Evolutionary conservation across 345 rosid species (phyloP).

Genomic region (Gossypium sturtianum): DNA sequence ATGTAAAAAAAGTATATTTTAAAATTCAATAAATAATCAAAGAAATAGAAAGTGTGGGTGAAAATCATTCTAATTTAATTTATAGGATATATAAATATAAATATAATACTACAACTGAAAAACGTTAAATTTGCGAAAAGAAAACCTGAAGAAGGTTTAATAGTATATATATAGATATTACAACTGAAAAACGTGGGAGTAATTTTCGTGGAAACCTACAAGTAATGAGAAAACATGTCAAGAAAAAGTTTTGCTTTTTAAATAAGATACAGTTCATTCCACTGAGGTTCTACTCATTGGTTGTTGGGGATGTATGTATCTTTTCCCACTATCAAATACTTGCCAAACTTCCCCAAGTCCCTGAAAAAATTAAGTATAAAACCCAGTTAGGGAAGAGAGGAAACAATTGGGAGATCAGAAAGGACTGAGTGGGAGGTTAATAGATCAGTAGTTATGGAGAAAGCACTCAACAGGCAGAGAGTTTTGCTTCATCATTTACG

Average conservation of each 20-base stretch:
- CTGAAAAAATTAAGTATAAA: background rate
- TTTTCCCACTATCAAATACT: background rate
- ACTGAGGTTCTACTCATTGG: background rate
- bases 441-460: conserved; percentile 53
- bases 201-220: background rate
- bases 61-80: too few species aligned
- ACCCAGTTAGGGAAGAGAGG: background rate
- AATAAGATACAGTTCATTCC: background rate
- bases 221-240: background rate
- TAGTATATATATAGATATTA: too few species aligned
- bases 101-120: too few species aligned
- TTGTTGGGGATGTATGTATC: background rate
- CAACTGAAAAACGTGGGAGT: background rate
- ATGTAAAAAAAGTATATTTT: too few species aligned
- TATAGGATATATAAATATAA: too few species aligned
- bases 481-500: conserved; percentile 67
- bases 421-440: background rate
- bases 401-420: background rate
- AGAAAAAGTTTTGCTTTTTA: too few species aligned
- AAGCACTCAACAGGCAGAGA: conserved; percentile 65
- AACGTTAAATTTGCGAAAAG: too few species aligned
- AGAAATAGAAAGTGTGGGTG: too few species aligned
- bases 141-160: too few species aligned
- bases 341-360: background rate
- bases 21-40: too few species aligned